phyloP scores from a whole-genome alignment of 768 basidiomycete species.

The Tylopilus rubrobrunneus region DNA sequence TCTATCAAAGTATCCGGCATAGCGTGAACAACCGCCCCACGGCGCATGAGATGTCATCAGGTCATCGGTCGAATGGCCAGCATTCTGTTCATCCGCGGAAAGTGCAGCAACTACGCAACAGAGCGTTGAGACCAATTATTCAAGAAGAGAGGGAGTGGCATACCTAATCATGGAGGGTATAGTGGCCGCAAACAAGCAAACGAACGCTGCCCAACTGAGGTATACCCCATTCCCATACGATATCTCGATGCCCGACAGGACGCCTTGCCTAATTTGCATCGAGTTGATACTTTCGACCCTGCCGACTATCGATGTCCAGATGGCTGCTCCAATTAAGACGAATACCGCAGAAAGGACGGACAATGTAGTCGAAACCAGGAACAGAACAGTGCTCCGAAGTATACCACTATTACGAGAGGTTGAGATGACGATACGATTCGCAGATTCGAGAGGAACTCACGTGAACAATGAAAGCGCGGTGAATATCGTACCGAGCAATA shows the following conservation, averaged over 20 bases:
- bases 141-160: conserved; percentile 18
- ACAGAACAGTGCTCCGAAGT: conserved; percentile 58
- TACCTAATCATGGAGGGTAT: conserved; percentile 79
- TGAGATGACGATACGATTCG: background rate
- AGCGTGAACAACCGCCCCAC: conserved; percentile 1
- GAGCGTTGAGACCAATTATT: background rate
- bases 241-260: conserved; percentile 59
- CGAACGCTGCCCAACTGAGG: conserved; percentile 74
- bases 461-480: conserved; percentile 61
- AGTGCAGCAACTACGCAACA: conserved; percentile 65
- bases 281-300: conserved; percentile 59
- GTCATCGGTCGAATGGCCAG: conserved; percentile 22
- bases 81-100: conserved; percentile 56
- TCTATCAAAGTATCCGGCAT: conserved; percentile 5
- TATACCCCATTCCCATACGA: conserved; percentile 59
- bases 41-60: conserved; percentile 13
- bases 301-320: conserved; percentile 76
- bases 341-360: conserved; percentile 58
- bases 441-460: conserved; percentile 40
- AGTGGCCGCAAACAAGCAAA: conserved; percentile 57
- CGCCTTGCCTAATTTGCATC: conserved; percentile 37
- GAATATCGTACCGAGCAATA: conserved; percentile 68
- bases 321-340: conserved; percentile 62
- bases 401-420: conserved; percentile 49
- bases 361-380: conserved; percentile 62